Base-by-base conservation (phyloP, 208 protist species). In the Crithidia expoeki region DNA sequence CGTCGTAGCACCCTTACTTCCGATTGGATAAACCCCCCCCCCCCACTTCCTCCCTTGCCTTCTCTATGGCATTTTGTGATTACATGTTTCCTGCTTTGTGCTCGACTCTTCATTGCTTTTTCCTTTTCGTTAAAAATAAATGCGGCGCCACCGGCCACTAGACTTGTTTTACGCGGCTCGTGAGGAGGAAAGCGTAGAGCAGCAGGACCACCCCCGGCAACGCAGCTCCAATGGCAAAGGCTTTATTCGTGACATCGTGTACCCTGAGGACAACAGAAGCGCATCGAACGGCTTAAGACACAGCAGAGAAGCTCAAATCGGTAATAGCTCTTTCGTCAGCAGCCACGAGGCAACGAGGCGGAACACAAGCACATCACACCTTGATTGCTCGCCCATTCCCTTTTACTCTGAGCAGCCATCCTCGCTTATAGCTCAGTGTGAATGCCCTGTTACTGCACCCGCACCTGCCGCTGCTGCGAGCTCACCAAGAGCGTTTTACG, bases 331-430 rank as follows among this genome's bases (percentile, higher is more conserved):
- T 12, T 47, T 32, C 33, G 33, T 9, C 7, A 32, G 47, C 33
- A 57, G 61, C 33, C 46, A 30, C 2, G 47, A 40, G 5, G 59
- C 2, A 7, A 25, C 32, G 17, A 11, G 32, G 12, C 44, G 16
- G 28, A 50, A 14, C 23, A 25, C 32, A n/a, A 40, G 34, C 33
- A 27, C 55, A 16, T 67, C 71, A 4, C 46, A 57, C 11, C 21
- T 64, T 7, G 47, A 46, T 16, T 52, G n/a, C 64, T 77, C 72
- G 5, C 53, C 72, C 28, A 77, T 77, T 17, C 59, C 64, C 5
- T 47, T 72, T 28, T 42, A 71, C n/a, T 47, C 64, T 12, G 55
- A 47, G 17, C 72, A 64, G 16, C n/a, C 59, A 6, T 75, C 69
- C 5, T 51, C 69, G 0, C 36, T 68, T 1, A 28, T 47, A 32